phyloP scores from a whole-genome alignment of 257 asterid genomes.

The Solanum commersonii region DNA sequence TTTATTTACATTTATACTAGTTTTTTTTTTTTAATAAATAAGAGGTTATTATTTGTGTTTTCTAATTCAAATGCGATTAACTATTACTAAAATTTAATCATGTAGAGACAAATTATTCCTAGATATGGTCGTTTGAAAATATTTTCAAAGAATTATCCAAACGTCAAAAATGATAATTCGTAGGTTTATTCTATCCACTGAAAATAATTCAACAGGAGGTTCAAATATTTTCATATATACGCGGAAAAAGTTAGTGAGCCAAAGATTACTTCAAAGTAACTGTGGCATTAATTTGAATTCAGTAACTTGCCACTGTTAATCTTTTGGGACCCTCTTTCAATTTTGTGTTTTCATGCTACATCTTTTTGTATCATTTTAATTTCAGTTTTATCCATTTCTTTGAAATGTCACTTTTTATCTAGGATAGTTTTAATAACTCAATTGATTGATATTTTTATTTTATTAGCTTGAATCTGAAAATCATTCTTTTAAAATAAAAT shows the following conservation, averaged over 20 bases:
- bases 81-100: not conserved
- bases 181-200: not conserved
- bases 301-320: not conserved
- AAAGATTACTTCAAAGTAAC: too few relatives aligned
- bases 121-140: not conserved
- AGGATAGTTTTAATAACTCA: too few relatives aligned
- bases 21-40: not conserved
- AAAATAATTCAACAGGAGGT: not conserved
- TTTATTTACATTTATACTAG: not conserved
- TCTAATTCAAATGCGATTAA: not conserved
- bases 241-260: too few relatives aligned
- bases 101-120: not conserved
- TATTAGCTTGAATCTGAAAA: too few relatives aligned
- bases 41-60: not conserved
- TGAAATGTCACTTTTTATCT: too few relatives aligned
- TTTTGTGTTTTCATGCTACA: too few relatives aligned
- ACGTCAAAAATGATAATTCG: not conserved
- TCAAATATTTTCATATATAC: not conserved
- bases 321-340: not conserved
- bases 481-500: too few relatives aligned
- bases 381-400: too few relatives aligned
- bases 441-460: too few relatives aligned
- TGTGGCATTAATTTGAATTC: too few relatives aligned
- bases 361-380: too few relatives aligned
- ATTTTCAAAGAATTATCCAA: not conserved